These are phyloP conservation scores for Saturnispora silvae DNA, from an alignment of 805 yeast species.

Conservation along the genomic window DNA sequence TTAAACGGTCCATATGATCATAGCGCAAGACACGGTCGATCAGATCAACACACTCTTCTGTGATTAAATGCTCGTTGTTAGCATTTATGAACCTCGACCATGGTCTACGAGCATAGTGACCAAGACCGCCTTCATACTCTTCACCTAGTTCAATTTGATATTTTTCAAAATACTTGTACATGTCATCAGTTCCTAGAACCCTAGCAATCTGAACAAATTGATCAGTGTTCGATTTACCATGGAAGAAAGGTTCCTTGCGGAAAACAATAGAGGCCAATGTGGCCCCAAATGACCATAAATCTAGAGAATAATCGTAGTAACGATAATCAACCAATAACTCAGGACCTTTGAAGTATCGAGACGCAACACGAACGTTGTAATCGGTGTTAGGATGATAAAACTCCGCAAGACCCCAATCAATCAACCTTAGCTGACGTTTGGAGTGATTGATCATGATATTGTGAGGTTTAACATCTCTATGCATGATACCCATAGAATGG, in stretches of 20 bases:
- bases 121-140: slow-evolving; percentile 73
- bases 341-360: slow-evolving; percentile 89
- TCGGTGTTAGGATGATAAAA: slow-evolving; percentile 84
- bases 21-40: slow-evolving; percentile 70
- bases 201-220: slow-evolving; percentile 84
- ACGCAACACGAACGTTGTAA: slow-evolving; percentile 88
- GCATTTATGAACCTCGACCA: slow-evolving; percentile 72
- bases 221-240: slow-evolving; percentile 84
- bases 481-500: slow-evolving; percentile 94
- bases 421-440: slow-evolving; percentile 58
- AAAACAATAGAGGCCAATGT: slow-evolving; percentile 86
- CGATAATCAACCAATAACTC: slow-evolving; percentile 78
- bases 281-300: slow-evolving; percentile 91
- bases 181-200: slow-evolving; percentile 77
- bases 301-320: slow-evolving; percentile 84
- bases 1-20: slow-evolving; percentile 81
- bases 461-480: slow-evolving; percentile 92
- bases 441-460: slow-evolving; percentile 90
- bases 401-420: slow-evolving; percentile 96
- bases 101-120: slow-evolving; percentile 68
- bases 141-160: slow-evolving; percentile 61
- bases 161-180: slow-evolving; percentile 56
- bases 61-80: slow-evolving; percentile 56
- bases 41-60: slow-evolving; percentile 68
- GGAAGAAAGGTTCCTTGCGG: slow-evolving; percentile 85